Conservation (phyloP, 2,329 filamentous ascomycete genomes). For the Verticillium albo-atrum region DNA sequence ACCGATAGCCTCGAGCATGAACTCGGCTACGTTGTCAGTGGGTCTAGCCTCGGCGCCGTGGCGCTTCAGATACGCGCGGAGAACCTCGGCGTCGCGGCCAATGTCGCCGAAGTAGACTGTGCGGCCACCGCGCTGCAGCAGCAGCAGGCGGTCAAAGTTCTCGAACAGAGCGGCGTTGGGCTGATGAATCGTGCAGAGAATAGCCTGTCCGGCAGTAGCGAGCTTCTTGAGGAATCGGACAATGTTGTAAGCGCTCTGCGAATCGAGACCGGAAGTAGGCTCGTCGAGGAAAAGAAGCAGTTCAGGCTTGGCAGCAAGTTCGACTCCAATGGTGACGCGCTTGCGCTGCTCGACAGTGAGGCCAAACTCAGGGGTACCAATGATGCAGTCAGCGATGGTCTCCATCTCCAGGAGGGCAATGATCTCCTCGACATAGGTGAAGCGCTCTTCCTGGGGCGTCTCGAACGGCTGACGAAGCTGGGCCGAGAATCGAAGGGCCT, state of each 20-base stretch:
- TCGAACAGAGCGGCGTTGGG: conserved; percentile 83
- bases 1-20: conserved; percentile 82
- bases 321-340: conserved; percentile 87
- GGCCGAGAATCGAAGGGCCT: conserved; percentile 60
- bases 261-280: conserved; percentile 71
- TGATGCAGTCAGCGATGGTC: conserved; percentile 53
- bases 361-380: conserved; percentile 61
- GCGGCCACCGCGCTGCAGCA: conserved; percentile 73
- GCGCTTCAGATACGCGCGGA: conserved; percentile 60
- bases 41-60: conserved; percentile 56
- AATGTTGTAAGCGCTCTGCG: conserved; percentile 70
- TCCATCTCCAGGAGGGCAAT: conserved; percentile 57
- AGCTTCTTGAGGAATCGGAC: conserved; percentile 75
- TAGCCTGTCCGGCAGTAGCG: conserved; percentile 75
- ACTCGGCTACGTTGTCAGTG: conserved; percentile 63
- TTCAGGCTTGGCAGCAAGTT: conserved; percentile 78
- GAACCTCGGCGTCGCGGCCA: conserved; percentile 64
- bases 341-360: conserved; percentile 62
- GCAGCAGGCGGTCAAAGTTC: conserved; percentile 77
- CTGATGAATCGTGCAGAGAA: conserved; percentile 89
- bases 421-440: conserved; percentile 58
- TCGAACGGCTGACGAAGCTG: conserved; percentile 53
- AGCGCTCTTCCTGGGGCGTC: conserved; percentile 50
- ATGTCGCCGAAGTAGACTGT: conserved; percentile 87
- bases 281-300: conserved; percentile 76